phyloP scores from a whole-genome alignment of 805 yeast species.

The Suhomyces emberorum region DNA sequence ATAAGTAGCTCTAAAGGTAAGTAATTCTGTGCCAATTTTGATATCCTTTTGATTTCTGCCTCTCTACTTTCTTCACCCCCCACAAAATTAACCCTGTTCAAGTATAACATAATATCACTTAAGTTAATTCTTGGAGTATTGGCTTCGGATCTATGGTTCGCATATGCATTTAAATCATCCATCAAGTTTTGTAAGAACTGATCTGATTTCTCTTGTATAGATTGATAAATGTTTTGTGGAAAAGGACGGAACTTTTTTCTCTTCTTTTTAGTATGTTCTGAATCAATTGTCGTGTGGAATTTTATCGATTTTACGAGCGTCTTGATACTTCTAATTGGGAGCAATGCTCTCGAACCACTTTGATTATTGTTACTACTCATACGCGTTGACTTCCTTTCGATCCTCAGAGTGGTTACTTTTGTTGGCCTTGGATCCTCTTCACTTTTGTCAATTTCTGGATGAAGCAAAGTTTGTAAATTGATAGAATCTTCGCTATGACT shows the following conservation, averaged over 20 bases:
- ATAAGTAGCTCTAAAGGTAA: slow-evolving; percentile 37
- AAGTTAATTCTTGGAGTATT: slow-evolving; percentile 26
- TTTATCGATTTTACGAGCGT: slow-evolving; percentile 13
- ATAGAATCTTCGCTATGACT: neutral
- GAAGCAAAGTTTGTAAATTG: slow-evolving; percentile 1
- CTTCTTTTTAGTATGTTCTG: neutral
- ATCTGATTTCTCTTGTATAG: slow-evolving; percentile 28
- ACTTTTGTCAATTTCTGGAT: neutral
- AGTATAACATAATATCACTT: slow-evolving; percentile 32
- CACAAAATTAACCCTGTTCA: slow-evolving; percentile 28
- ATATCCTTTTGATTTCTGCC: slow-evolving; percentile 19
- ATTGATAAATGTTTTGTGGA: slow-evolving; percentile 12
- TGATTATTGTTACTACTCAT: neutral
- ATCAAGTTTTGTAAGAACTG: slow-evolving; percentile 29
- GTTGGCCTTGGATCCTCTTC: slow-evolving; percentile 1
- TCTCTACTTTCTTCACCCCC: slow-evolving; percentile 7
- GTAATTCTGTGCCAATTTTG: slow-evolving; percentile 30
- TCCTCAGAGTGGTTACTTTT: neutral
- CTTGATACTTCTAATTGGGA: slow-evolving; percentile 15
- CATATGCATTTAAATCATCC: slow-evolving; percentile 34
- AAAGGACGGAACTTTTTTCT: slow-evolving; percentile 6
- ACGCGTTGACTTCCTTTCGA: neutral
- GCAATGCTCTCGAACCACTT: neutral
- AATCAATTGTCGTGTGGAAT: neutral
- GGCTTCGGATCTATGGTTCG: slow-evolving; percentile 23